Base-by-base conservation (phyloP, 2,329 filamentous ascomycete species). In the Diaporthe helianthi region DNA sequence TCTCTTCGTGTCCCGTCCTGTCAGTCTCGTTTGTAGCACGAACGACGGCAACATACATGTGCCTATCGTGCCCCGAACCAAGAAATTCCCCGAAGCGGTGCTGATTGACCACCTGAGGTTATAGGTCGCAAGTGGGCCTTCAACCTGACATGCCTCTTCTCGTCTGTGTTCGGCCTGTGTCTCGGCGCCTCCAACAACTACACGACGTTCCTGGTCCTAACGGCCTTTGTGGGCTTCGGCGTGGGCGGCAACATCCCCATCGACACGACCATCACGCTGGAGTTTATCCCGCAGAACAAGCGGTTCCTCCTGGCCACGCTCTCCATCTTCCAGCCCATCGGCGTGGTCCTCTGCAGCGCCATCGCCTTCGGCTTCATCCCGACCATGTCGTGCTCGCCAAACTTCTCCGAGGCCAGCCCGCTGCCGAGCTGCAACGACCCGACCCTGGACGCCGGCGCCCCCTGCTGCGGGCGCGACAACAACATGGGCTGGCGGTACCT, bases 401-500 rank as follows among this genome's bases (percentile, higher is more conserved):
- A 86, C 73, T 86, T 85, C 73, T 81, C 82, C 8, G 80, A 84
- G 68, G 69, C 74, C 1, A 73, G 80, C 15, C 77, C 82, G 0
- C 75, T 86, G 0, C 79, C 79, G 3, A 83, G 84, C 0, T 88
- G 86, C 73, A 78, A 77, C 29, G 29, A 19, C 19, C 31, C 51
- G 10, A 76, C 73, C 0, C 78, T 77, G 2, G 63, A 72, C 0
- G 19, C 72, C 0, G 77, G 75, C 4, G 46, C 33, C 15, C 53
- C 67, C 19, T 80, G 78, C 71, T 81, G 79, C 64, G 73, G 76
- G 3, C 76, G 74, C 53, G 44, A 73, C 31, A 76, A 83, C 63
- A 89, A 89, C 71, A 85, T 86, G 81, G 87, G 87, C 2, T 89
- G 87, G 87, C 77, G 87, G 47, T 89, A 88, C 73, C 85, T 86